phyloP scores from a whole-genome alignment of 129 eudicot species.

The Artemisia tridentata region DNA sequence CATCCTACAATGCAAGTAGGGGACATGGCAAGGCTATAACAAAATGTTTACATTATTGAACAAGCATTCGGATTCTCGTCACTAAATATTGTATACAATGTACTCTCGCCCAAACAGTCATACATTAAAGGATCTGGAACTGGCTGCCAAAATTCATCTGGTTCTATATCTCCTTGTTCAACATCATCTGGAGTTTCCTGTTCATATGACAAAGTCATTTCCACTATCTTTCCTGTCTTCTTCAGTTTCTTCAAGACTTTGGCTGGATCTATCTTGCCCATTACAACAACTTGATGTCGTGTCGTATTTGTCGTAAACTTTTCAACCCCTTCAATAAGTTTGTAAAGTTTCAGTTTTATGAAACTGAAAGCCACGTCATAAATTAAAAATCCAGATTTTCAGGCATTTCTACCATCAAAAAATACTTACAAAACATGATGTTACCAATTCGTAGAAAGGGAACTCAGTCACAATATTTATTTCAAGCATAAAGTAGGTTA shows the following conservation, averaged over 20 bases:
- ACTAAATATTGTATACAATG: constrained; percentile 52
- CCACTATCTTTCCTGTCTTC: constrained; percentile 69
- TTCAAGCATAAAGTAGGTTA: no score
- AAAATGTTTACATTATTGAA: constrained; percentile 53
- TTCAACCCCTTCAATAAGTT: constrained; percentile 65
- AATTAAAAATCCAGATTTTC: not conserved
- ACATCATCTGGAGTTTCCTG: constrained; percentile 24
- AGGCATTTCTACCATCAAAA: not conserved
- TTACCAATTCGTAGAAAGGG: not conserved
- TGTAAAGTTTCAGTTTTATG: not conserved
- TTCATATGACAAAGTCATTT: constrained; percentile 35
- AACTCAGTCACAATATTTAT: not conserved
- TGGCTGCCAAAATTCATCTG: constrained; percentile 26
- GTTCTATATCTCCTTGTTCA: constrained; percentile 13
- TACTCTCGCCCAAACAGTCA: constrained; percentile 38
- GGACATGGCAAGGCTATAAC: not conserved
- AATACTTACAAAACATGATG: not conserved
- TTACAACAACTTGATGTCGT: constrained; percentile 52
- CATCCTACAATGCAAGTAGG: no score
- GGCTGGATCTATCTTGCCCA: constrained; percentile 52
- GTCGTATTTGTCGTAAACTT: constrained; percentile 63
- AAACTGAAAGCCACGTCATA: not conserved
- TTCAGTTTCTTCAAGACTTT: constrained; percentile 70
- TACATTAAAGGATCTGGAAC: constrained; percentile 24
- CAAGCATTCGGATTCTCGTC: constrained; percentile 95